Percentiles rank a stretch among this genome's conserved stretches.
Conservation (phyloP, 768 basidiomycete genomes). For the Megacollybia marginata region DNA sequence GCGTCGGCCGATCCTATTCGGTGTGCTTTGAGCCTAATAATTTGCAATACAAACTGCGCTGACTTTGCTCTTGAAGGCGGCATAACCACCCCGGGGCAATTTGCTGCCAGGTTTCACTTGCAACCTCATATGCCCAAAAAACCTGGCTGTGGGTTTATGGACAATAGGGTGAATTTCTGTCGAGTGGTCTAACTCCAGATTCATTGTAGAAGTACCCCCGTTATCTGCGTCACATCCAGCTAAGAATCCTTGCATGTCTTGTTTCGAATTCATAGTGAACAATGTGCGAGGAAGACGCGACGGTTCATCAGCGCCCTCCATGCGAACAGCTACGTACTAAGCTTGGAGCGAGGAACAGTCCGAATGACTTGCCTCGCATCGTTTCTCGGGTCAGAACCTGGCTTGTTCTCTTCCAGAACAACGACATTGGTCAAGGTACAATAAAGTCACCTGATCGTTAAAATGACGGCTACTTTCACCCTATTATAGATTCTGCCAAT, state of each 20-base stretch:
- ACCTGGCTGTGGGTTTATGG: conserved; percentile 50
- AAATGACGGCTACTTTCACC: too few relatives aligned
- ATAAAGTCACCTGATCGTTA: too few relatives aligned
- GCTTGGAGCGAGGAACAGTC: background rate
- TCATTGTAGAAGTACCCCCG: conserved; percentile 74
- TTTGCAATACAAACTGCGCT: background rate
- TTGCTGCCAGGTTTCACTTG: conserved; percentile 60
- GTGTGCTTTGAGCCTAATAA: background rate
- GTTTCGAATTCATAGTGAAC: conserved; percentile 52
- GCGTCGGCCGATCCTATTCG: conserved; percentile 62
- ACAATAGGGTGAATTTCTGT: conserved; percentile 36
- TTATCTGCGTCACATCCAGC: conserved; percentile 86
- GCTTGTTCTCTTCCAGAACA: background rate
- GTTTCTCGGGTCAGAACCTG: background rate
- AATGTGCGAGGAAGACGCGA: conserved; percentile 56
- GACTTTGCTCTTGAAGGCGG: conserved; percentile 85
- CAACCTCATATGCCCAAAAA: conserved; percentile 76
- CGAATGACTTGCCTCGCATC: background rate
- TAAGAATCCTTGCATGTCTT: conserved; percentile 57
- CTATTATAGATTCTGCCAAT: too few relatives aligned
- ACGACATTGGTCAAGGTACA: too few relatives aligned
- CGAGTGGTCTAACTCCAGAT: conserved; percentile 61
- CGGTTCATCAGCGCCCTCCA: conserved; percentile 69
- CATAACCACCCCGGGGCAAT: conserved; percentile 78
- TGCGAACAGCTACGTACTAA: conserved; percentile 47